These are phyloP conservation scores for Fusarium sublunatum DNA, from an alignment of 2,329 filamentous ascomycete species.

Conservation along the genomic window DNA sequence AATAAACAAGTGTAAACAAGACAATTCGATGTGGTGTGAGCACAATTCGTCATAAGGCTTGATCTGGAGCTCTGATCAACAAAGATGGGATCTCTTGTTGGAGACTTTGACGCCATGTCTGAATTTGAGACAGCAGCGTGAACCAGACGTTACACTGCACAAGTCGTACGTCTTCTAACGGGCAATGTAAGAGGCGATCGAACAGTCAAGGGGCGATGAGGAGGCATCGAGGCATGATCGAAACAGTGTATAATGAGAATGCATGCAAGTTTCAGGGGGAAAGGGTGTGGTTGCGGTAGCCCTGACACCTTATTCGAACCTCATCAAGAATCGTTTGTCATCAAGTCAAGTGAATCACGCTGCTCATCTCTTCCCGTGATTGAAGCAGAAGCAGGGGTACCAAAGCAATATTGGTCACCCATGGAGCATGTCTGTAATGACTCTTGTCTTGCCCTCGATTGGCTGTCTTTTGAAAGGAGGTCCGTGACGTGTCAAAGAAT, in stretches of 20 bases:
- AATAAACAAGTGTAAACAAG: conserved; percentile 1
- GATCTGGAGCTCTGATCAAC: conserved; percentile 12
- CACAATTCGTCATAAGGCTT: conserved; percentile 25
- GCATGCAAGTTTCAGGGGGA: conserved; percentile 40
- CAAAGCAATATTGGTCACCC: neutral
- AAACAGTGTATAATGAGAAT: conserved; percentile 18
- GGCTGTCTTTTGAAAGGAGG: conserved; percentile 33
- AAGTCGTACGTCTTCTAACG: conserved; percentile 16
- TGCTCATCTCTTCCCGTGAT: neutral
- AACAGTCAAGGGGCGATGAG: conserved; percentile 19
- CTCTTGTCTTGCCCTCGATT: conserved; percentile 36
- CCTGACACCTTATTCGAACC: conserved; percentile 26
- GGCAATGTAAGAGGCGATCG: conserved; percentile 27
- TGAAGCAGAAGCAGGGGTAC: conserved; percentile 14
- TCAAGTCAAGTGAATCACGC: neutral
- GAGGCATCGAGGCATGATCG: conserved; percentile 20
- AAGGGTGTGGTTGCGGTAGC: conserved; percentile 9
- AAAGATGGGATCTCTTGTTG: conserved; percentile 9
- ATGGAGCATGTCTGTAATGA: conserved; percentile 28
- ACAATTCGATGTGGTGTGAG: conserved; percentile 6
- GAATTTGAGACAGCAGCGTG: conserved; percentile 21
- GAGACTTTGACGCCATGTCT: conserved; percentile 19
- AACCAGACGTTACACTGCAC: conserved; percentile 1
- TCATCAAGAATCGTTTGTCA: conserved; percentile 6
- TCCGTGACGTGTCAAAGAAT: conserved; percentile 42